phyloP scores from a whole-genome alignment of 495 filamentous ascomycete genomes.

The Aspergillus sclerotioniger region DNA sequence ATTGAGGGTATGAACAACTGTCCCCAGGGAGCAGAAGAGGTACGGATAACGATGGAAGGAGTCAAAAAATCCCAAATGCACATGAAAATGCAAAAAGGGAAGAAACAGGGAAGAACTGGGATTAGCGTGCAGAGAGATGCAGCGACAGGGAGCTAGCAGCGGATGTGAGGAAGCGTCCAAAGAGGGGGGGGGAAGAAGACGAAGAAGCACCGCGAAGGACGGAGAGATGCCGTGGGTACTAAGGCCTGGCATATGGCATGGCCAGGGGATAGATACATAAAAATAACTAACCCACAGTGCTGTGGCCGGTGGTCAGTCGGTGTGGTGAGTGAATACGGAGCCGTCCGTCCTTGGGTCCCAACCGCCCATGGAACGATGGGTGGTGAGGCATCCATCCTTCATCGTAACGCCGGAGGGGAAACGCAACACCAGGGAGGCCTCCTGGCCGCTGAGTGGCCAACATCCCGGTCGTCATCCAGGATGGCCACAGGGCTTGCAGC shows the following conservation, averaged over 20 bases:
- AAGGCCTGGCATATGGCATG: no score
- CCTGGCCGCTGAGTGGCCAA: no score
- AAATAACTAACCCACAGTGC: no score
- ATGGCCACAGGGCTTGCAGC: background rate
- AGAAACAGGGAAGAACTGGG: conserved; percentile 8
- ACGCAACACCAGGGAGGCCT: no score
- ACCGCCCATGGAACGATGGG: no score
- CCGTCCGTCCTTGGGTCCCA: no score
- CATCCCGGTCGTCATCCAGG: no score
- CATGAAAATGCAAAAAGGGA: conserved; percentile 5
- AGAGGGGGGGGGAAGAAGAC: conserved; percentile 3
- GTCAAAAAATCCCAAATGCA: no score
- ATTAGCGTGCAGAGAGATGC: conserved; percentile 21
- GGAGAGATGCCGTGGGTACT: no score
- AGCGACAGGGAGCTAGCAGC: conserved; percentile 13
- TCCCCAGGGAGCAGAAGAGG: background rate
- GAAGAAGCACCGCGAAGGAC: background rate
- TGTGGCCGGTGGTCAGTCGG: no score
- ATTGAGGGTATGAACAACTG: background rate
- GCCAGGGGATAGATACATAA: background rate
- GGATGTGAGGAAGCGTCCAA: conserved; percentile 5
- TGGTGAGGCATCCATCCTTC: no score
- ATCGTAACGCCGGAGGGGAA: no score
- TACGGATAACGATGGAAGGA: background rate
- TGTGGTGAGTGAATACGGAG: background rate